phyloP scores from a whole-genome alignment of 2,329 filamentous ascomycete species.

The Scytalidium sp. region DNA sequence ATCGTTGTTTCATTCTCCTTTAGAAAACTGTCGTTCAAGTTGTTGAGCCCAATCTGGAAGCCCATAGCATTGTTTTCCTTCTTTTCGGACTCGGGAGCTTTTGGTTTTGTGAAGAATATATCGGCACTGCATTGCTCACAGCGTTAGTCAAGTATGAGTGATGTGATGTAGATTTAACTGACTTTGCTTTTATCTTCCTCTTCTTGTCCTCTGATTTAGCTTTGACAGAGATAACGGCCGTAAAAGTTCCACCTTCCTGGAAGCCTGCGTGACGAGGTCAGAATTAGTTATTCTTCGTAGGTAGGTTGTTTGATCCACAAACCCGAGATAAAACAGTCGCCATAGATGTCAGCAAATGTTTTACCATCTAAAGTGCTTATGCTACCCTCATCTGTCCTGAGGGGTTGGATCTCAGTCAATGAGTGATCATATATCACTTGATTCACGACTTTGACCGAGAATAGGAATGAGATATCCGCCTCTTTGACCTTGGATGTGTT shows the following conservation, averaged over 20 bases:
- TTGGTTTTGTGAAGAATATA: neutral
- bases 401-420: neutral
- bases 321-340: neutral
- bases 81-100: neutral
- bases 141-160: neutral
- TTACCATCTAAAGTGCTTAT: neutral
- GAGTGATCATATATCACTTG: neutral
- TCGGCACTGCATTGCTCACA: neutral
- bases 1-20: neutral
- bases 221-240: neutral
- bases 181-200: neutral
- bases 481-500: neutral
- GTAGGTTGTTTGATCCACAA: neutral
- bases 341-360: neutral
- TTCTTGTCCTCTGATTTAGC: neutral
- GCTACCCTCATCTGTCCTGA: neutral
- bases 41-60: neutral
- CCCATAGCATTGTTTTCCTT: neutral
- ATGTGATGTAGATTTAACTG: neutral
- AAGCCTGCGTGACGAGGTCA: neutral
- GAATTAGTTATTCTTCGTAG: neutral
- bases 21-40: neutral
- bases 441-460: neutral
- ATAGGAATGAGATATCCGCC: neutral
- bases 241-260: neutral